Conservation (phyloP, 257 asterid species). For the Plantago major region DNA sequence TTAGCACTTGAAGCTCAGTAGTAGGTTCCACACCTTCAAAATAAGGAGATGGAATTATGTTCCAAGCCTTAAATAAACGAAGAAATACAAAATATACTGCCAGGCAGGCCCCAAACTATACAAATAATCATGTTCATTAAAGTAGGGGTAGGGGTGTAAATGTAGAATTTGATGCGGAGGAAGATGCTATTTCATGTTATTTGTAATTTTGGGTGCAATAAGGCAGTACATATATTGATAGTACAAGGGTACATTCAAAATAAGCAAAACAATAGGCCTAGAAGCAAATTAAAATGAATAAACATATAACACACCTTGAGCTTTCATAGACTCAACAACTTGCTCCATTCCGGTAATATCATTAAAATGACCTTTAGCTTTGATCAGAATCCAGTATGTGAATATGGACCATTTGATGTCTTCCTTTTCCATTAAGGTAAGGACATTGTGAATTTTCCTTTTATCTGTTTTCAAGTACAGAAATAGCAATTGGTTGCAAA, state of each 20-base stretch:
- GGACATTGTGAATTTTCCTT: slow-evolving; percentile 62
- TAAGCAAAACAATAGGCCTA: too few relatives aligned
- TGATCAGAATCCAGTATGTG: slow-evolving; percentile 57
- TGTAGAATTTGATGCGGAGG: too few relatives aligned
- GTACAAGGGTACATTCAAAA: too few relatives aligned
- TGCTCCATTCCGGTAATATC: slow-evolving; percentile 74
- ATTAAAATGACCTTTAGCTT: slow-evolving; percentile 47
- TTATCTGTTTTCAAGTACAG: slow-evolving; percentile 55
- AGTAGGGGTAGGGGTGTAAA: too few relatives aligned
- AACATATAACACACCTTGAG: slow-evolving; percentile 31
- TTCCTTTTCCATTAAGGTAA: slow-evolving; percentile 66
- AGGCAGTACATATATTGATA: too few relatives aligned
- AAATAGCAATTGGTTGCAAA: slow-evolving; percentile 65
- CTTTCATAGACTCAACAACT: slow-evolving; percentile 60
- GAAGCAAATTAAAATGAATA: background rate
- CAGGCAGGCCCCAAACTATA: too few relatives aligned
- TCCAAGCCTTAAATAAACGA: too few relatives aligned
- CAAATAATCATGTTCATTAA: too few relatives aligned
- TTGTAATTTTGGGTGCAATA: too few relatives aligned
- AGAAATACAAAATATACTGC: too few relatives aligned
- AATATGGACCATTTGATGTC: slow-evolving; percentile 43
- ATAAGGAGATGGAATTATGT: too few relatives aligned
- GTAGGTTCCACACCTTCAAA: slow-evolving; percentile 24
- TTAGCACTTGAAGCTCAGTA: slow-evolving; percentile 21
- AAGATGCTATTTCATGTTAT: too few relatives aligned